phyloP scores from a whole-genome alignment of 306 rosid species.

The Sechiopsis laciniata region DNA sequence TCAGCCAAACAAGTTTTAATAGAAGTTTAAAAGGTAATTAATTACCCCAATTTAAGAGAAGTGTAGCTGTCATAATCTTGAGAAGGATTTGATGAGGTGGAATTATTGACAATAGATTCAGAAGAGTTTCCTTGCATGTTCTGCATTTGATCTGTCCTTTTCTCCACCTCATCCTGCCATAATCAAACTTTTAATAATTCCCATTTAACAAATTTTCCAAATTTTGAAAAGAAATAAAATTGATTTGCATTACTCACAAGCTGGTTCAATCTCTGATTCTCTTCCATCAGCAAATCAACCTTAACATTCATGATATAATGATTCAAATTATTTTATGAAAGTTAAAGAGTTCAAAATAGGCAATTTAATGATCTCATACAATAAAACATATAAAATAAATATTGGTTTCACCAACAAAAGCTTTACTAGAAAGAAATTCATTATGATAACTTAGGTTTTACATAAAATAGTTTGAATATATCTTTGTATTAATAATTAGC shows the following conservation, averaged over 20 bases:
- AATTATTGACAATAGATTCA: conserved; percentile 18
- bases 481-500: too few species aligned
- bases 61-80: conserved; percentile 24
- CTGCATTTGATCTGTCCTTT: conserved; percentile 14
- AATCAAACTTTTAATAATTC: too few species aligned
- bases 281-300: conserved; percentile 32
- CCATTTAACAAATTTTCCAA: too few species aligned
- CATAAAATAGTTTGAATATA: background rate
- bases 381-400: too few species aligned
- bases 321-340: too few species aligned
- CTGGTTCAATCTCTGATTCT: conserved; percentile 32
- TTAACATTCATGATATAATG: conserved; percentile 8
- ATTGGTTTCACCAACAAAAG: too few species aligned
- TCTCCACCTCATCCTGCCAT: background rate
- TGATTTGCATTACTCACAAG: conserved; percentile 12
- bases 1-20: background rate
- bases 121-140: conserved; percentile 30
- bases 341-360: too few species aligned
- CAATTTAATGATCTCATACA: too few species aligned
- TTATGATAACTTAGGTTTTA: background rate
- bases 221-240: background rate
- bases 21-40: conserved; percentile 1
- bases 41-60: conserved; percentile 46
- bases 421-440: background rate
- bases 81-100: conserved; percentile 24